Evolutionary conservation across 2,329 filamentous ascomycete genomes (phyloP).

Genomic region (Fusarium sp.): DNA sequence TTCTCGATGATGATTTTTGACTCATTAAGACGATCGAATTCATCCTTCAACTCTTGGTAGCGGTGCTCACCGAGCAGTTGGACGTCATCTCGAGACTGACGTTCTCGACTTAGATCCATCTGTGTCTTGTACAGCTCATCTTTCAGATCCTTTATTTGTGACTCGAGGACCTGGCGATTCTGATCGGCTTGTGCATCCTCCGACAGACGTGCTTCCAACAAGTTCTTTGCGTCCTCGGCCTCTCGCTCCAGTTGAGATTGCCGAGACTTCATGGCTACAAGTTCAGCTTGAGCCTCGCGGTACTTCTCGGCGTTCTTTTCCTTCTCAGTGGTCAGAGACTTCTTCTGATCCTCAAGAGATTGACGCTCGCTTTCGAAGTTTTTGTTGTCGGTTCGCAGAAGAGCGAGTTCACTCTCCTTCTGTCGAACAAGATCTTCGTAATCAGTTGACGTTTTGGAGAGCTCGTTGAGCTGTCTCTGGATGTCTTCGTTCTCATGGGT

Average conservation of each 20-base stretch:
- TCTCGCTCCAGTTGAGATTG: conserved; percentile 87
- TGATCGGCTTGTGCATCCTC: conserved; percentile 88
- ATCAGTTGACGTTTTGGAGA: conserved; percentile 91
- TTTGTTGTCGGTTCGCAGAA: conserved; percentile 85
- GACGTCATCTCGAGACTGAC: conserved; percentile 93
- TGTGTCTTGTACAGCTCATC: conserved; percentile 84
- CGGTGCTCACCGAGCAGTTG: conserved; percentile 91
- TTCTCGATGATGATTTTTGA: conserved; percentile 98
- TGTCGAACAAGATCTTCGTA: conserved; percentile 93
- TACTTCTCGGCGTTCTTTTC: conserved; percentile 80
- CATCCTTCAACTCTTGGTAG: conserved; percentile 80
- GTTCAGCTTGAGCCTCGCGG: conserved; percentile 86
- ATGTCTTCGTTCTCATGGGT: conserved; percentile 82
- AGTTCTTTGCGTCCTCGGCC: conserved; percentile 83
- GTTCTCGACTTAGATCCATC: conserved; percentile 87
- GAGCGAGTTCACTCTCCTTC: conserved; percentile 91
- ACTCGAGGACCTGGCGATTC: conserved; percentile 82
- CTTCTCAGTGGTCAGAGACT: conserved; percentile 75
- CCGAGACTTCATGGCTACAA: conserved; percentile 86
- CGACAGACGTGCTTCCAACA: conserved; percentile 87
- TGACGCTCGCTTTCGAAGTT: conserved; percentile 84
- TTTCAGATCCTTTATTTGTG: conserved; percentile 89
- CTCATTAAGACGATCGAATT: conserved; percentile 87
- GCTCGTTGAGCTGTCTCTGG: conserved; percentile 83
- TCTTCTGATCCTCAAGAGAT: conserved; percentile 81